phyloP scores from a whole-genome alignment of 805 yeast genomes.

The Kluyveromyces aestuarii region DNA sequence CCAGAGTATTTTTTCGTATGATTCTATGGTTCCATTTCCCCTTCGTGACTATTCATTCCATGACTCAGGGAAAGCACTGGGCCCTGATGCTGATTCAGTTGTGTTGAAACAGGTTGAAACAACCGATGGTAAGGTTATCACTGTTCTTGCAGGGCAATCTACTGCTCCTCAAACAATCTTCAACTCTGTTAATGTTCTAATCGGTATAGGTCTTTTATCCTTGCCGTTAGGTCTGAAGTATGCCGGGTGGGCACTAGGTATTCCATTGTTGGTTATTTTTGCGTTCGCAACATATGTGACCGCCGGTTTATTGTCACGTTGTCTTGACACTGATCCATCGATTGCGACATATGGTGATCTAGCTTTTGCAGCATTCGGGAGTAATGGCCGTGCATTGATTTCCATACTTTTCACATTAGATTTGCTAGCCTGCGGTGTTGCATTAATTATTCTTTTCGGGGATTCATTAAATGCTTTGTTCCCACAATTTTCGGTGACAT shows the following conservation, averaged over 20 bases:
- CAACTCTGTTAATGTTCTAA: slow-evolving; percentile 66
- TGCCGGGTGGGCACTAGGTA: slow-evolving; percentile 66
- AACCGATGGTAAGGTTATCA: slow-evolving; percentile 57
- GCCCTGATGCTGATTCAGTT: slow-evolving; percentile 40
- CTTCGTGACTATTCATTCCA: slow-evolving; percentile 36
- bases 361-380: slow-evolving; percentile 79
- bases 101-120: slow-evolving; percentile 58
- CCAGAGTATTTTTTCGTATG: slow-evolving; percentile 27
- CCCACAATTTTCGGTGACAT: slow-evolving; percentile 41
- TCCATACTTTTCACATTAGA: slow-evolving; percentile 71
- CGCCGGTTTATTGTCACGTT: slow-evolving; percentile 61
- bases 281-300: slow-evolving; percentile 68
- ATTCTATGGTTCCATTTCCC: slow-evolving; percentile 20
- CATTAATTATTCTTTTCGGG: slow-evolving; percentile 72
- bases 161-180: slow-evolving; percentile 71
- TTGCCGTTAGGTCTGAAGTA: slow-evolving; percentile 60
- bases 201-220: slow-evolving; percentile 70
- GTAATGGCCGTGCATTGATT: slow-evolving; percentile 62
- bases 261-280: slow-evolving; percentile 46
- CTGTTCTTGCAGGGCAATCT: slow-evolving; percentile 73
- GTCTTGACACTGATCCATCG: slow-evolving; percentile 74
- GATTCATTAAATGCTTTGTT: slow-evolving; percentile 71
- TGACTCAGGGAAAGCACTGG: slow-evolving; percentile 31
- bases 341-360: slow-evolving; percentile 83
- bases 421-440: slow-evolving; percentile 71